Evolutionary conservation across 164 flowering plant genomes (phyloP), one percentile per base, ranked within the genome.

Genomic region (Vitis vinifera): DNA sequence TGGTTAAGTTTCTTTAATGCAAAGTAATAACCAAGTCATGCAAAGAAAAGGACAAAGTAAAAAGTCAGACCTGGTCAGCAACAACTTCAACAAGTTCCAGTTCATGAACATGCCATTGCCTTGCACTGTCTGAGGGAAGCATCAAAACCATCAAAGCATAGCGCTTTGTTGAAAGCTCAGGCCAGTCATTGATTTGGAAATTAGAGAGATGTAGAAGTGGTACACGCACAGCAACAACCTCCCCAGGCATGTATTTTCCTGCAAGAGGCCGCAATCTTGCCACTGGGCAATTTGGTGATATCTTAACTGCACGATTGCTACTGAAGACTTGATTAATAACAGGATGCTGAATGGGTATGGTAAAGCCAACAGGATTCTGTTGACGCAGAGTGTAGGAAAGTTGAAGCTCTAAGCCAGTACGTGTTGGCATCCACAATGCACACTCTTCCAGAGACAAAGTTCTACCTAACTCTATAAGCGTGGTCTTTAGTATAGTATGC

Each of bases 21-120:
- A 9, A 48, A 16, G 10, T 31, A 58, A 31, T 11, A 16, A 16
- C 3, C 56, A 53, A 27, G 47, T 23, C 49, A 70, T 58, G 55
- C 10, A 27, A 62, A 19, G 23, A n/a, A 29, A 12, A 71, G 61
- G 62, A 47, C 29, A 73, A 29, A 23, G 13, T 11, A 8, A 49
- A 66, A 48, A 62, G 14, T 60, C 55, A 23, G 52, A 88, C 97
- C 95, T 92, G 97, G 76, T 92, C 97, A 55, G 95, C 95, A 56
- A 92, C 97, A 29, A 90, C 97, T 85, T 90, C 95, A 58, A 92
- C 95, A 72, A 92, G 97, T 72, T 92, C 97, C 80, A 89, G 74
- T 76, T 92, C 95, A 77, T 92, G 93, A 23, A 79, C 91, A 79
- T 83, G 97, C 97, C 97, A 92, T 63, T 86, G 87, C 73, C 95